A percentile compares a stretch with the other conserved stretches of the same genome.
phyloP scores from a whole-genome alignment of 2,329 filamentous ascomycete species.

The Fusarium caatingaense region DNA sequence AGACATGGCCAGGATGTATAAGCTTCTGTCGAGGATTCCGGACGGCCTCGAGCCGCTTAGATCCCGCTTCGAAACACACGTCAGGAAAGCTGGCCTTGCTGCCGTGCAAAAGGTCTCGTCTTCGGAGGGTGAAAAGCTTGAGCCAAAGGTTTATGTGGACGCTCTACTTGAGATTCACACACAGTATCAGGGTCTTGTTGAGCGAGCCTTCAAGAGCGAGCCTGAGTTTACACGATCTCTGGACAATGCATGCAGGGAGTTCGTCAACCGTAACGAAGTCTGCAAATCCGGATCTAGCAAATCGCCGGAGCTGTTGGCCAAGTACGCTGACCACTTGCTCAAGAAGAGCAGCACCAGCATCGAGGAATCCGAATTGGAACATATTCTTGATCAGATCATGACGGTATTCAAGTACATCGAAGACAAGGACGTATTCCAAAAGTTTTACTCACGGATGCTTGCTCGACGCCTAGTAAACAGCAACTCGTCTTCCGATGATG shows the following conservation, averaged over 20 bases:
- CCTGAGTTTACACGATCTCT: slow-evolving; percentile 96
- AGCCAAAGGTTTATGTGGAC: slow-evolving; percentile 97
- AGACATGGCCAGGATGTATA: slow-evolving; percentile 97
- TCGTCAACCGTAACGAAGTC: slow-evolving; percentile 96
- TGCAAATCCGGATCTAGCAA: slow-evolving; percentile 94
- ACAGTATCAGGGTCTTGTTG: slow-evolving; percentile 91
- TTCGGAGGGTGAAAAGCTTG: slow-evolving; percentile 86
- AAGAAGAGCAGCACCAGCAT: slow-evolving; percentile 94
- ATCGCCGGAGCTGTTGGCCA: slow-evolving; percentile 93
- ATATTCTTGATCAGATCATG: slow-evolving; percentile 92
- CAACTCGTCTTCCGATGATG: slow-evolving; percentile 95
- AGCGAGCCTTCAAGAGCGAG: slow-evolving; percentile 92
- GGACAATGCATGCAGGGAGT: slow-evolving; percentile 97
- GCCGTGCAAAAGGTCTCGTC: slow-evolving; percentile 92
- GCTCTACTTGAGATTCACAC: slow-evolving; percentile 93
- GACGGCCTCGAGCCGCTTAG: slow-evolving; percentile 92
- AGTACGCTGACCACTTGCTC: slow-evolving; percentile 92
- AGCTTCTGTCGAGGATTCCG: slow-evolving; percentile 85
- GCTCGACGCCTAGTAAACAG: slow-evolving; percentile 94
- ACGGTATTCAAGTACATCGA: slow-evolving; percentile 99
- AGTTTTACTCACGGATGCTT: slow-evolving; percentile 97
- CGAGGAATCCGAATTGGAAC: slow-evolving; percentile 93
- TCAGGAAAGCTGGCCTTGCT: slow-evolving; percentile 86
- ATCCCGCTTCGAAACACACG: slow-evolving; percentile 89
- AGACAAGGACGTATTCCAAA: slow-evolving; percentile 99